A percentile compares a stretch with the other conserved stretches of the same genome.
phyloP scores from a whole-genome alignment of 306 rosid species.

The peach (Prunus persica) region DNA sequence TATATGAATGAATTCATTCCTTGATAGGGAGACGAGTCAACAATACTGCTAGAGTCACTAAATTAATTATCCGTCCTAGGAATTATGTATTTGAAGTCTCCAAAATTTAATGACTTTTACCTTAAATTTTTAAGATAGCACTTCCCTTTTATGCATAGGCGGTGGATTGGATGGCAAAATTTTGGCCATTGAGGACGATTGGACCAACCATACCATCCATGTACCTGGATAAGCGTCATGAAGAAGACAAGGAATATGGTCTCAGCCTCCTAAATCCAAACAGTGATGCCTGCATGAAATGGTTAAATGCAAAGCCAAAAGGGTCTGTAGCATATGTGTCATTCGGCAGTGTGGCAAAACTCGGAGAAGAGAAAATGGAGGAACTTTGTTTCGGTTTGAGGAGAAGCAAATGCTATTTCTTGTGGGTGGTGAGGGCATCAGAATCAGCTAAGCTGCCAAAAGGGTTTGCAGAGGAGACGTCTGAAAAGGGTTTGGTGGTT shows the following conservation, averaged over 20 bases:
- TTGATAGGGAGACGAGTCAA: too few species aligned
- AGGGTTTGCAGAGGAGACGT: constrained; percentile 8
- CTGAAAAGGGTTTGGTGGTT: constrained; percentile 1
- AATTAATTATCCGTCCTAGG: too few species aligned
- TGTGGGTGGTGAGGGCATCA: constrained; percentile 27
- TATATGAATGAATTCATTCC: too few species aligned
- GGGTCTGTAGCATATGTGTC: constrained; percentile 29
- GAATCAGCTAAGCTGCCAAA: constrained; percentile 25
- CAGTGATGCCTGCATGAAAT: constrained; percentile 28
- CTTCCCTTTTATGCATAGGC: neutral
- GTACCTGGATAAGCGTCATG: constrained; percentile 31
- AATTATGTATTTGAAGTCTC: too few species aligned
- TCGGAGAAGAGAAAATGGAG: constrained; percentile 16
- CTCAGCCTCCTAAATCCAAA: constrained; percentile 14
- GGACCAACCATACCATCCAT: constrained; percentile 46
- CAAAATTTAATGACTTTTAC: too few species aligned
- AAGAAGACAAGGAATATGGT: constrained; percentile 33
- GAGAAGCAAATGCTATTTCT: neutral
- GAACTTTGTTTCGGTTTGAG: constrained; percentile 24
- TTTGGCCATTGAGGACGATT: constrained; percentile 36
- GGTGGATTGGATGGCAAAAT: constrained; percentile 25
- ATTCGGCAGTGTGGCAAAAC: constrained; percentile 17
- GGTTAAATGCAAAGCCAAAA: constrained; percentile 31
- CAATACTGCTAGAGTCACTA: too few species aligned
- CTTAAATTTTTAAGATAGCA: too few species aligned